Percentiles rank a stretch among this genome's conserved stretches.
Evolutionary conservation across 1,284 basidiomycete species (phyloP).

Genomic region (Rhodotorula sp.): DNA sequence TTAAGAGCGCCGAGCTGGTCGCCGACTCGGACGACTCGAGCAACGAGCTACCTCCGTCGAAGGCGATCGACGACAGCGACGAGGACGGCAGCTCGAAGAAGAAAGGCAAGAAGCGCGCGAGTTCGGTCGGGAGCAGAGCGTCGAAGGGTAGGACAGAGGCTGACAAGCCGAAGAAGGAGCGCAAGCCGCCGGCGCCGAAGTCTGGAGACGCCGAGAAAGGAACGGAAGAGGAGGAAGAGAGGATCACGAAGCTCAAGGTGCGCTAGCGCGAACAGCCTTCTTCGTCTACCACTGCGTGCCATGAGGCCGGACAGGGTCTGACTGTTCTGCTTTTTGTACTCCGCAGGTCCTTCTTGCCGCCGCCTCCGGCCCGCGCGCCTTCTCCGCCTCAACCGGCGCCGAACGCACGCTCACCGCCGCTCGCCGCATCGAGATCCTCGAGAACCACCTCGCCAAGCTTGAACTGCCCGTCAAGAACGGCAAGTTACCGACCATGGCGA

Average conservation of each 20-base stretch:
- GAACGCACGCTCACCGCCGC: conserved; percentile 13
- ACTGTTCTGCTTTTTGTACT: not conserved
- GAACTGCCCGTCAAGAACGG: conserved; percentile 2
- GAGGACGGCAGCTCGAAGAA: not conserved
- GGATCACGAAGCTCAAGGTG: conserved; percentile 31
- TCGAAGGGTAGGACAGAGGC: not conserved
- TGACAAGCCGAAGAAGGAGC: not conserved
- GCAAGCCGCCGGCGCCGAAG: conserved; percentile 12
- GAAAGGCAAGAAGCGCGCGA: not conserved
- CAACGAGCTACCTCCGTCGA: not conserved
- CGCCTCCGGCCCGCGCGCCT: conserved; percentile 8
- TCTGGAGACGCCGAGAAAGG: conserved; percentile 24
- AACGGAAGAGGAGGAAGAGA: conserved; percentile 13
- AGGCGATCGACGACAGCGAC: not conserved
- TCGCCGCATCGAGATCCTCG: conserved; percentile 12
- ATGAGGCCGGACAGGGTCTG: not conserved
- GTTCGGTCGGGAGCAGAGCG: not conserved
- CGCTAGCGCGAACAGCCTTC: not conserved
- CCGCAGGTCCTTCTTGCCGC: conserved; percentile 10
- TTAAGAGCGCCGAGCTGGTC: conserved; percentile 12
- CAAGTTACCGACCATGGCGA: not conserved
- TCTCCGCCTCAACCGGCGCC: conserved; percentile 25
- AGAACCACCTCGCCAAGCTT: not conserved
- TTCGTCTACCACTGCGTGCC: not conserved
- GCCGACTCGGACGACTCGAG: conserved; percentile 18